Evolutionary conservation across 1,284 basidiomycete genomes (phyloP).

Genomic region (Ceratobasidium sp.): DNA sequence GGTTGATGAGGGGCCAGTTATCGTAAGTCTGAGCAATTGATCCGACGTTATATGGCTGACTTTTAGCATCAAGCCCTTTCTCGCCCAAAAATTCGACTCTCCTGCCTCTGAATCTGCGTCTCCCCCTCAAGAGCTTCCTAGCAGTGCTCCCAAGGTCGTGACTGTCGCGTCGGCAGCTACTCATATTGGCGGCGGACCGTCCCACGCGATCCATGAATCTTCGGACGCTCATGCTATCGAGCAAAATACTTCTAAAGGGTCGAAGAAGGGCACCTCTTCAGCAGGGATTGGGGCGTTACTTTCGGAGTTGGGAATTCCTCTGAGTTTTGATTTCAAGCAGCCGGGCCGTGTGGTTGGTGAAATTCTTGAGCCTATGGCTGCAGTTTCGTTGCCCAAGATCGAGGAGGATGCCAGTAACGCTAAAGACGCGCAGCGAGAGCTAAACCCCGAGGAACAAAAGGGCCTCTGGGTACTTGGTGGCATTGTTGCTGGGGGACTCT

Average conservation of each 20-base stretch:
- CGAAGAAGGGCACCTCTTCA: constrained; percentile 19
- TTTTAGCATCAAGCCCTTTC: constrained; percentile 65
- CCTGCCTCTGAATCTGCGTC: constrained; percentile 55
- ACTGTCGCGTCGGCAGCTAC: constrained; percentile 75
- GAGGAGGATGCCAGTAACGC: constrained; percentile 13
- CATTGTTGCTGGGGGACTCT: constrained; percentile 64
- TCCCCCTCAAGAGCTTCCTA: constrained; percentile 49
- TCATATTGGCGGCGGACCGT: constrained; percentile 71
- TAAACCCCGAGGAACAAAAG: constrained; percentile 63
- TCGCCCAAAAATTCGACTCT: constrained; percentile 79
- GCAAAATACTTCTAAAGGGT: neutral
- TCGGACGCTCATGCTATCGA: constrained; percentile 49
- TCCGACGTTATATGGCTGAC: constrained; percentile 39
- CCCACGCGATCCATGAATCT: constrained; percentile 64
- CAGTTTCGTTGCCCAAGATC: neutral
- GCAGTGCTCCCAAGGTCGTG: constrained; percentile 70
- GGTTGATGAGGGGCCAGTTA: constrained; percentile 59
- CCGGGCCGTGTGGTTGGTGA: constrained; percentile 4
- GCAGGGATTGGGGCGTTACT: constrained; percentile 16
- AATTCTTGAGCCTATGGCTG: neutral
- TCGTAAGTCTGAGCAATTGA: constrained; percentile 62
- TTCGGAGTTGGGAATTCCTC: constrained; percentile 14
- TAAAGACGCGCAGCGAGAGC: constrained; percentile 56
- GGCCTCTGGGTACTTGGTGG: constrained; percentile 67
- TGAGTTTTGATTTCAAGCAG: constrained; percentile 18